Base-by-base conservation (phyloP, 2,329 filamentous ascomycete species). In the Neofusicoccum cordaticola region DNA sequence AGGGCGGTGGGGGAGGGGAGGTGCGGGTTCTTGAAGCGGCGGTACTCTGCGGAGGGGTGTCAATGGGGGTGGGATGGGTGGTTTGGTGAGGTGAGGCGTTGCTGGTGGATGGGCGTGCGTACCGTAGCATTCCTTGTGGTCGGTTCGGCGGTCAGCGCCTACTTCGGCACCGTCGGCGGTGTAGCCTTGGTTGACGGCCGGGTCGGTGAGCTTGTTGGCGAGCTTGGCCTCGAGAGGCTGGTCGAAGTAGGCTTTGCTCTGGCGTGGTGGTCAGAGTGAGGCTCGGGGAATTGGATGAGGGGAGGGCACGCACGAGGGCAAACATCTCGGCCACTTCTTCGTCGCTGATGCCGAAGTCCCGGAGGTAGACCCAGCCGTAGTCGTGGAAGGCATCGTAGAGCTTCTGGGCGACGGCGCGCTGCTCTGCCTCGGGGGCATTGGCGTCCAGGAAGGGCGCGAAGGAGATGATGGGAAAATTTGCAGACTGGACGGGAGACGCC, bases 291-390 rank as follows among this genome's bases (percentile, higher is more conserved):
- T 19, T 12, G 27, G 27, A 31, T 5, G 42, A n/a, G 35, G 6
- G 52, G 37, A 47, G 47, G 39, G 42, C 8, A 37, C 56, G 34
- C 34, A 60, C 56, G 2, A 60, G 41, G 12, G 81, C 75, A 74
- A 95, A 96, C 66, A 89, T 84, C 65, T 83, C 77, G 66, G 84
- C 76, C 13, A 92, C 80, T 8, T 84, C 83, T 8, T 84, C 79
- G 3, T 84, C 72, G 0, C 87, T 78, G 66, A 97, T 89, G 44
- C 90, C 86, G 68, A 94, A 88, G 76, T 93, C 90, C 71, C 88
- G 88, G 41, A 96, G 86, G 78, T 96, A 97, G 68, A 97, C 86
- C 81, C 97, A 97, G 65, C 93, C 93, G 2, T 92, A 90, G 1
- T 85, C 89, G 71, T 92, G 90, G 80, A 97, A 96, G 42, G 91